Evolutionary conservation across 192 early-diverging fungal species (phyloP).

Genomic region (Backusella liffmaniae): DNA sequence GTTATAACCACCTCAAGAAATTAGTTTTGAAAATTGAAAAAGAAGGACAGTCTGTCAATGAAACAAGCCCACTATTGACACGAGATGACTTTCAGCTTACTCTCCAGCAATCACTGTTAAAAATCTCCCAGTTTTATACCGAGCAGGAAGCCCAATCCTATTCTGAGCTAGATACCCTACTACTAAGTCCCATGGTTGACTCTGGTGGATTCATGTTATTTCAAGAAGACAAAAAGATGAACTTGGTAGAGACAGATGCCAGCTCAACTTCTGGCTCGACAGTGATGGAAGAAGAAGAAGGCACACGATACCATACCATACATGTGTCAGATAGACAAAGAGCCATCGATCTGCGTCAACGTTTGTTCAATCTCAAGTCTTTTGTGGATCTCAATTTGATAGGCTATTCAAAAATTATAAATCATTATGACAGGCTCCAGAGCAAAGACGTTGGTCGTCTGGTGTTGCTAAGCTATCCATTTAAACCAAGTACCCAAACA

Average conservation of each 20-base stretch:
- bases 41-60: constrained; percentile 24
- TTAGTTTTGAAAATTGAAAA: constrained; percentile 74
- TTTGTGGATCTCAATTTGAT: constrained; percentile 89
- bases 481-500: constrained; percentile 68
- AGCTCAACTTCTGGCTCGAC: background rate
- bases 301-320: background rate
- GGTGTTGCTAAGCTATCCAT: constrained; percentile 63
- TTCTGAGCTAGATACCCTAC: constrained; percentile 52
- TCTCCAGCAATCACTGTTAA: constrained; percentile 80
- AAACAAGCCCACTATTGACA: constrained; percentile 53
- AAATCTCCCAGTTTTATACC: constrained; percentile 79
- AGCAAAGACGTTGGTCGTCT: constrained; percentile 70
- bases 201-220: background rate
- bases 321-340: background rate
- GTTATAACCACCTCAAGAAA: constrained; percentile 77
- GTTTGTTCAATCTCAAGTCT: constrained; percentile 80
- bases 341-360: constrained; percentile 73
- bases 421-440: constrained; percentile 88
- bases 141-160: constrained; percentile 79
- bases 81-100: constrained; percentile 34
- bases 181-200: background rate
- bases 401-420: constrained; percentile 92
- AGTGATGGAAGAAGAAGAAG: background rate
- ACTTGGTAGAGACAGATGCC: background rate
- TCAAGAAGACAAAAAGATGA: background rate